phyloP scores from a whole-genome alignment of 495 filamentous ascomycete species.

The Terfezia claveryi region DNA sequence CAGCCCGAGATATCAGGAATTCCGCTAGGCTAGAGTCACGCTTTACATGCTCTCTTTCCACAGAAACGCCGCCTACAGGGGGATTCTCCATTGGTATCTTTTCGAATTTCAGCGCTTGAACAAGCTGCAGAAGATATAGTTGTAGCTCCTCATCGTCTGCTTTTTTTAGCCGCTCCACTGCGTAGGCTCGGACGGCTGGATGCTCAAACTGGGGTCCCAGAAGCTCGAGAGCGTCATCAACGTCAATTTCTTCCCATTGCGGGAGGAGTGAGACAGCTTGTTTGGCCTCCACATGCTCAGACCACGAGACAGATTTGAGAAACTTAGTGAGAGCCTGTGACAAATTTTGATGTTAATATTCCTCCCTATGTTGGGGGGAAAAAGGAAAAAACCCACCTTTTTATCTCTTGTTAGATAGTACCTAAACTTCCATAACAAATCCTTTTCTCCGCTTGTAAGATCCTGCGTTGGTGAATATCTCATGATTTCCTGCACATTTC shows the following conservation, averaged over 20 bases:
- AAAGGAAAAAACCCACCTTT: conserved; percentile 19
- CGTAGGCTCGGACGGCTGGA: conserved; percentile 66
- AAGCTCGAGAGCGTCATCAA: conserved; percentile 88
- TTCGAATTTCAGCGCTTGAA: conserved; percentile 94
- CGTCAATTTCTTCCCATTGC: conserved; percentile 92
- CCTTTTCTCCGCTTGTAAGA: conserved; percentile 73
- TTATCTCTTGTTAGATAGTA: conserved; percentile 87
- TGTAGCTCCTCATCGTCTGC: conserved; percentile 85
- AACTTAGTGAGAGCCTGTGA: conserved; percentile 67
- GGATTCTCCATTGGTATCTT: conserved; percentile 26
- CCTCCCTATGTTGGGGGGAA: neutral
- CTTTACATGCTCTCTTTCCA: conserved; percentile 25
- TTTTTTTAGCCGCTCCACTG: conserved; percentile 74
- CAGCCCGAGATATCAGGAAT: conserved; percentile 72
- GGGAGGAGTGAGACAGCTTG: conserved; percentile 76
- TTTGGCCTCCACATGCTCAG: conserved; percentile 59
- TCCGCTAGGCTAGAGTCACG: conserved; percentile 72
- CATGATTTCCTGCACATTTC: conserved; percentile 33
- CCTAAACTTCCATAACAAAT: conserved; percentile 88
- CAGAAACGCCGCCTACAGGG: conserved; percentile 24
- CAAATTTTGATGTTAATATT: neutral
- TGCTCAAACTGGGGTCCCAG: conserved; percentile 85
- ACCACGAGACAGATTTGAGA: conserved; percentile 90
- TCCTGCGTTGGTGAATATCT: conserved; percentile 80
- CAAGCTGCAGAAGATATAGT: conserved; percentile 80